Evolutionary conservation across 2,329 filamentous ascomycete genomes (phyloP), one percentile per base, ranked within the genome.

Genomic region (Zymoseptoria tritici): DNA sequence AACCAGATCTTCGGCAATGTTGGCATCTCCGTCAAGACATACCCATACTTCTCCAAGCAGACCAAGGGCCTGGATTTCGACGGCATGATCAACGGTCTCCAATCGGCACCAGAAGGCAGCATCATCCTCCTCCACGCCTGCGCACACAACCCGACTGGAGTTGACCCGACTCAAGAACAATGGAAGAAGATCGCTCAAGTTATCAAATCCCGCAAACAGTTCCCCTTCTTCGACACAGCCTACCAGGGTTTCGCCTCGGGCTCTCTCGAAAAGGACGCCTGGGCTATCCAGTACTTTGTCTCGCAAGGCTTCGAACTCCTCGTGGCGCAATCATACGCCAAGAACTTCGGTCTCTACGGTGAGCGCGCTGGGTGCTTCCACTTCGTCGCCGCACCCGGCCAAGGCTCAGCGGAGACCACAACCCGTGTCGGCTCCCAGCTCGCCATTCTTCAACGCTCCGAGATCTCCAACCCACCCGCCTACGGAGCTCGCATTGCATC

Each of bases 201-300:
- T 52, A 86, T 97, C 76, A 84, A 83, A 69, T 76, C 84, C 70
- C 91, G 88, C 78, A 84, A 84, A 64, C 93, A 95, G 76, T 96
- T 99, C 79, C 93, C 94, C 70, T 97, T 99, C 84, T 97, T 99
- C 78, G 94, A 99, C 81, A 90, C 85, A 66, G 94, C 94, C 59
- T 99, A 99, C 81, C 94, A 97, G 78, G 93, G 94, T 59, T 99
- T 99, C 74, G 94, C 94, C 2, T 96, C 94, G 0, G 94, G 94
- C 60, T 87, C 95, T 74, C 84, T 97, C 20, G 81, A 83, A 68
- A 85, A 86, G 62, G 94, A 99, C 74, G 90, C 90, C 65, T 91
- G 88, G 80, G 90, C 94, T n/a, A 87, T 99, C 68, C 89, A 91
- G 67, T 90, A 96, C 82, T 99, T 99, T 72, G 81, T 96, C 70